These are phyloP conservation scores for Kluyveromyces sp. DNA, from an alignment of 1,139 yeast genomes.

Conservation along the genomic window DNA sequence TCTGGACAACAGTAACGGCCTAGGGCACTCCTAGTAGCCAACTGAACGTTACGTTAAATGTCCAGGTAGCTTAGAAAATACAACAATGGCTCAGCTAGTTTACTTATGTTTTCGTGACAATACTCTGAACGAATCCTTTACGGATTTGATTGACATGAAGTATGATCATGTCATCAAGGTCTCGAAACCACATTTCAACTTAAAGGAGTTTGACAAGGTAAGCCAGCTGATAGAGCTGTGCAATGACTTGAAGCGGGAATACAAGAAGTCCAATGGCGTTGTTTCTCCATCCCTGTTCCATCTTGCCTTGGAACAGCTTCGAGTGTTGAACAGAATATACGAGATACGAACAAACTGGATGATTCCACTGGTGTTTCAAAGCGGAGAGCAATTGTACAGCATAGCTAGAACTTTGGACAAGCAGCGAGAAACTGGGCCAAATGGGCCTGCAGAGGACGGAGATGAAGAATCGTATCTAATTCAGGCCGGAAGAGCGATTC, in stretches of 20 bases:
- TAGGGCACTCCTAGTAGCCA: not conserved
- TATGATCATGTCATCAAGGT: slow-evolving; percentile 4
- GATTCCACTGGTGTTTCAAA: slow-evolving; percentile 48
- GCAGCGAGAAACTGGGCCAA: not conserved
- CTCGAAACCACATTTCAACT: slow-evolving; percentile 6
- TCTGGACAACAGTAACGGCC: no score
- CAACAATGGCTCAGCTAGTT: slow-evolving; percentile 4
- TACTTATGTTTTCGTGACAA: slow-evolving; percentile 6
- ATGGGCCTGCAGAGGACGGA: slow-evolving; percentile 10
- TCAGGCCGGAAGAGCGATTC: slow-evolving; percentile 54
- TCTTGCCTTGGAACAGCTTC: slow-evolving; percentile 39
- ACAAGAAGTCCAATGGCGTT: not conserved
- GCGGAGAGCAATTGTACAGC: slow-evolving; percentile 49
- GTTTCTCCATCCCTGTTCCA: slow-evolving; percentile 28
- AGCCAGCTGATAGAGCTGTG: slow-evolving; percentile 5
- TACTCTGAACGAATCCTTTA: slow-evolving; percentile 4
- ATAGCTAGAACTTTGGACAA: slow-evolving; percentile 12
- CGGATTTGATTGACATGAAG: slow-evolving; percentile 3
- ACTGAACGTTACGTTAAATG: not conserved
- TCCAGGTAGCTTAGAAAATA: not conserved
- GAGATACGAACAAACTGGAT: slow-evolving; percentile 64
- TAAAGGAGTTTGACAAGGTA: slow-evolving; percentile 4
- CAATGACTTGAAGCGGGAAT: not conserved
- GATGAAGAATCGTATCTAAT: slow-evolving; percentile 36
- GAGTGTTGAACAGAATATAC: slow-evolving; percentile 51